Evolutionary conservation across 1,284 basidiomycete genomes (phyloP), one percentile per base, ranked within the genome.

Genomic region (Leccinum variabile): DNA sequence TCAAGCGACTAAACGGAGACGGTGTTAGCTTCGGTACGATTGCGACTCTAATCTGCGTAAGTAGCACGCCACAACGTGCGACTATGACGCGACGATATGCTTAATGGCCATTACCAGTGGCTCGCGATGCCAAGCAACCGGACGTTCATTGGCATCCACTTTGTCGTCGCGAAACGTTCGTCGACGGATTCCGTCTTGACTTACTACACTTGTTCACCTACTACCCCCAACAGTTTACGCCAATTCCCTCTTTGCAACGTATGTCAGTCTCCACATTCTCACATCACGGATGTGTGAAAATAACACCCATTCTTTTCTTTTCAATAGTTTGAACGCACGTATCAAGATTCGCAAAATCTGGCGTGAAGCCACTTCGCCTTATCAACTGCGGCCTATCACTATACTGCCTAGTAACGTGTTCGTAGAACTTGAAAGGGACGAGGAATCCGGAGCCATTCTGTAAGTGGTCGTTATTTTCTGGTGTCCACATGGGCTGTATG

Each of bases 141-240:
- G 14, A 68, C 83, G 14, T 81, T 82, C 57, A 75, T 83, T 64
- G 78, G 75, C 4, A 66, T 83, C 11, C 79, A 83, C 65, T 83
- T 83, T 64, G 71, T 79, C 16, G 79, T 83, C 59, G 78, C 73
- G 57, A 83, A 83, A 72, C 69, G 82, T 82, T 65, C 50, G 77
- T 59, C 22, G 39, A 39, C 3, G 0, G 8, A 13, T 22, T 33
- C 5, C 25, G 7, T 13, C 4, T 46, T 9, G 32, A 13, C 18
- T 11, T 46, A 7, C 3, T 13, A 11, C 11, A 8, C 25, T 49
- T 55, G 49, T 25, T 54, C 30, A 28, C 25, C 13, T 35, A 35
- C 22, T 13, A 32, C 37, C 1, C 30, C 25, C 25, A 14, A 11
- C 28, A 73, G 70, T 71, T 9, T 68, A 71, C 2, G 70, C 70